These are phyloP conservation scores for Naganishia liquefaciens DNA, from an alignment of 1,284 basidiomycete species.

Conservation along the genomic window DNA sequence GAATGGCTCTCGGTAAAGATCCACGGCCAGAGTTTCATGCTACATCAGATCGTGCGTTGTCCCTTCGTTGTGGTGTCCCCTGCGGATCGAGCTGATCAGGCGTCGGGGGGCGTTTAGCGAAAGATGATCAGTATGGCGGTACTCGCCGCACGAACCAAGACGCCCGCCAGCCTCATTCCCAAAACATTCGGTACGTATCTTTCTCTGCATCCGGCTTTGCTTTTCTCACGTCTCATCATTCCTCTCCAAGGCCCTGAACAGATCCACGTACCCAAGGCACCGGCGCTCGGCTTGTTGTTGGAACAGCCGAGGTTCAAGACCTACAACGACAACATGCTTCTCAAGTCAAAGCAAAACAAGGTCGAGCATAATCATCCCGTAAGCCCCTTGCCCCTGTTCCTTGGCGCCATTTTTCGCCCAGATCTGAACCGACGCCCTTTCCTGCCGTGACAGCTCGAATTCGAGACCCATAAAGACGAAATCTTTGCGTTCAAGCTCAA, in stretches of 20 bases:
- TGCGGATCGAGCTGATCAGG: too few relatives aligned
- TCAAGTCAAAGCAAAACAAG: conserved; percentile 28
- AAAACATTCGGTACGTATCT: conserved; percentile 57
- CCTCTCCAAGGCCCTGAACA: conserved; percentile 61
- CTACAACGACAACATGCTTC: conserved; percentile 59
- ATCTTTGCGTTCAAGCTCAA: conserved; percentile 80
- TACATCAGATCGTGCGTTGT: conserved; percentile 73
- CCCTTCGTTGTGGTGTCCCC: conserved; percentile 3
- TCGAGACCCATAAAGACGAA: conserved; percentile 63
- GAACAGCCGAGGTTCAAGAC: conserved; percentile 77
- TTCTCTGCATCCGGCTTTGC: neutral
- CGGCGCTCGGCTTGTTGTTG: conserved; percentile 89
- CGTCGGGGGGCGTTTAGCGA: too few relatives aligned
- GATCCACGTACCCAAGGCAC: conserved; percentile 93
- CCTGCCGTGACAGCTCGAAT: conserved; percentile 61
- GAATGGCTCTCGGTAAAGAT: conserved; percentile 95
- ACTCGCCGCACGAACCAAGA: conserved; percentile 71
- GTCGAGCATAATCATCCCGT: conserved; percentile 43
- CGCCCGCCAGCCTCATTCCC: conserved; percentile 69
- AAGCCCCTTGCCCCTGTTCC: neutral
- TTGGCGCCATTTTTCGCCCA: conserved; percentile 37
- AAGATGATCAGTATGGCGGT: conserved; percentile 95
- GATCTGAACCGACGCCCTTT: neutral
- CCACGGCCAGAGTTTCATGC: conserved; percentile 98
- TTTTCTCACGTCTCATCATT: neutral